Conservation (phyloP, 306 rosid species). For the Sindora glabra region DNA sequence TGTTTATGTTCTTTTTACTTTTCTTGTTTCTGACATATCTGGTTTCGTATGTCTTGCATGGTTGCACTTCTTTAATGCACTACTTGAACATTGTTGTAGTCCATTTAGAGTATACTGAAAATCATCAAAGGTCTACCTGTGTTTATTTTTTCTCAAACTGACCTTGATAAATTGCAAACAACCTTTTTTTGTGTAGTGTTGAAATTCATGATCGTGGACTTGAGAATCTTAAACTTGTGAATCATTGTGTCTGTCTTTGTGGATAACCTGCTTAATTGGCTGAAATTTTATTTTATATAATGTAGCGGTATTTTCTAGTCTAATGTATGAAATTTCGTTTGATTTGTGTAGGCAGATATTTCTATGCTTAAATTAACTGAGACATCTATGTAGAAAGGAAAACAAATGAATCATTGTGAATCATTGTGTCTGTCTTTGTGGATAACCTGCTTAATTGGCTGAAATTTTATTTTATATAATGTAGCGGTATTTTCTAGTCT, state of each 20-base stretch:
- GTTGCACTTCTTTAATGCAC: neutral
- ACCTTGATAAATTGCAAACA: neutral
- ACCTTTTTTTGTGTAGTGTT: neutral
- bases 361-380: neutral
- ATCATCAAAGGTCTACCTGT: too few species aligned
- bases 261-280: neutral
- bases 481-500: slow-evolving; percentile 1
- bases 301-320: slow-evolving; percentile 2
- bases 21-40: slow-evolving; percentile 5
- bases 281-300: neutral
- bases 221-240: neutral
- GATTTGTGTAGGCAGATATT: slow-evolving; percentile 1
- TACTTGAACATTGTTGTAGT: neutral
- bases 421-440: too few species aligned
- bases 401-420: too few species aligned
- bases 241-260: neutral
- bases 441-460: too few species aligned
- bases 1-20: neutral
- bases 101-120: too few species aligned
- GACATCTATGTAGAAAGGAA: neutral
- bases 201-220: neutral
- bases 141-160: too few species aligned
- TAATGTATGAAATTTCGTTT: neutral
- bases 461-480: too few species aligned
- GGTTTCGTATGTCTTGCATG: neutral